Base-by-base conservation (phyloP, 1,284 basidiomycete genomes). In the Puccinia hordei region DNA sequence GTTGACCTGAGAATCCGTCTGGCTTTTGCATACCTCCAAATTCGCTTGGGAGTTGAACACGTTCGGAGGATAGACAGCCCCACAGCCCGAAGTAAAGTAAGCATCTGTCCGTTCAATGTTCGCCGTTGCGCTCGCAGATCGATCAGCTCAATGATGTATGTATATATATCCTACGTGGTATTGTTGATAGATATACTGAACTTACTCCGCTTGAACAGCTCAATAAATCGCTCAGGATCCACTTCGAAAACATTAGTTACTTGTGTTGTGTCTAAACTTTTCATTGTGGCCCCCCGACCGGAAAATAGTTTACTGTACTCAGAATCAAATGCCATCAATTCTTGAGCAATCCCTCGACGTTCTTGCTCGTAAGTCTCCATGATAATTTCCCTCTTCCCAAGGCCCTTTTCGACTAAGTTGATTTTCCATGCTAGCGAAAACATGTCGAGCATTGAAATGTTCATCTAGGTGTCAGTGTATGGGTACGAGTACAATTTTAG, bases 401-500 rank as follows among this genome's bases (percentile, higher is more conserved):
- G 80, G 17, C 86, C 86, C 83, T 87, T 87, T 80, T 86, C 85
- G 73, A 86, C 85, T 46, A 86, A 82, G 82, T 87, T 87, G 83
- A 87, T 84, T 79, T 86, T 84, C 86, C 86, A 87, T 2, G 85
- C 84, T 46, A 86, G 83, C 19, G 86, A 85, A 83, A 85, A 86
- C 82, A 85, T 85, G 82, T 87, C 86, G 78, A 87, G 85, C 83
- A 87, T 85, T 61, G 85, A 85, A 73, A 86, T 87, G 83, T 86
- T 87, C 86, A 86, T 86, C 68, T 78, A 19, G 12, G 19, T n/a
- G 35, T 46, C 13, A 13, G 4, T n/a, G 19, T 13, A 44, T 17
- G 38, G 49, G 85, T 75, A 57, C 59, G 65, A 33, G 57, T 30
- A 5, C 57, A 65, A 22, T 12, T 19, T 1, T 2, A 46, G 41